Conservation (phyloP, 2,329 filamentous ascomycete species). For the Passalora sequoiae region DNA sequence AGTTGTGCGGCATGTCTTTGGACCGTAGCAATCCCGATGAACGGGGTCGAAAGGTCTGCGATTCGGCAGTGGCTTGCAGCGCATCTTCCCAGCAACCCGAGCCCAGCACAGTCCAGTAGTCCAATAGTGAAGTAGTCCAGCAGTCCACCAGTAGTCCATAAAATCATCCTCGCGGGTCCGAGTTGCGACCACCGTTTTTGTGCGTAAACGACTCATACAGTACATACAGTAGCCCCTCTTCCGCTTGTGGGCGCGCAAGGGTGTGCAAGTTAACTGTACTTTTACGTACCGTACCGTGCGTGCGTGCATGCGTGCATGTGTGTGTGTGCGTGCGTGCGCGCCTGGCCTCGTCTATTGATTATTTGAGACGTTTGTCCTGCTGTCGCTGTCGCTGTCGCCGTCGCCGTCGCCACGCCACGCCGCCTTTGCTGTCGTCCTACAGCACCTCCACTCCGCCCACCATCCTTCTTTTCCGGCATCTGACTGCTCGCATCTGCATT, state of each 20-base stretch:
- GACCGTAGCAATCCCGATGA: conserved; percentile 10
- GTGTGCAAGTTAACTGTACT: too few relatives aligned
- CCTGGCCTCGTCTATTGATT: too few relatives aligned
- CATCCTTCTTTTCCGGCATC: conserved; percentile 5
- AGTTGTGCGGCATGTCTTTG: conserved; percentile 3
- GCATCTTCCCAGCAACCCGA: conserved; percentile 1
- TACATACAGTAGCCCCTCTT: not conserved
- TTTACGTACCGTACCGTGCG: too few relatives aligned
- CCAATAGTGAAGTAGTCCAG: too few relatives aligned
- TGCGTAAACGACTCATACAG: conserved; percentile 6
- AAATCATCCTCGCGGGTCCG: conserved; percentile 1
- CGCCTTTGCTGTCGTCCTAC: not conserved
- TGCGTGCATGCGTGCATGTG: too few relatives aligned
- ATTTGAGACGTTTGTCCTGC: too few relatives aligned
- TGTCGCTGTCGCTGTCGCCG: too few relatives aligned
- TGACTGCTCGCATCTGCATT: conserved; percentile 6
- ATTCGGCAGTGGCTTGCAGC: conserved; percentile 11
- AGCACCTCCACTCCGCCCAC: too few relatives aligned
- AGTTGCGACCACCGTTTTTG: conserved; percentile 4
- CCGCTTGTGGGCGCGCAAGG: conserved; percentile 1
- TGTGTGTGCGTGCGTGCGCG: too few relatives aligned
- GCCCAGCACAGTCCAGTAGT: too few relatives aligned
- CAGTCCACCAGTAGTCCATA: conserved; percentile 1
- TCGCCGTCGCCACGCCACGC: too few relatives aligned
- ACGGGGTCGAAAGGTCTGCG: conserved; percentile 4